Base-by-base conservation (phyloP, 2,329 filamentous ascomycete species). In the Alternaria triticina region DNA sequence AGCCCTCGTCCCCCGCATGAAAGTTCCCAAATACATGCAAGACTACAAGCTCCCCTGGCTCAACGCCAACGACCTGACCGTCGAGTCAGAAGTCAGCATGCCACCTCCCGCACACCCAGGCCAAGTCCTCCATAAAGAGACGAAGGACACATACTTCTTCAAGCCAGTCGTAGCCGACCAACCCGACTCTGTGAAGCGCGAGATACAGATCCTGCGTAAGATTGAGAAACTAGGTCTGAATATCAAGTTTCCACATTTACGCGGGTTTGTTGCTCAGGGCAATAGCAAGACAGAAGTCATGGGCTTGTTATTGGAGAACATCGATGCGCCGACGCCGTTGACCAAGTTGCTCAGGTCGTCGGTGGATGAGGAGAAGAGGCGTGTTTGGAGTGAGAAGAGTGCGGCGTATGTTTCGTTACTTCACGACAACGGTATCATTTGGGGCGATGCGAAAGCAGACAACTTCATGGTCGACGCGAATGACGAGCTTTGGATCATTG, bases 381-480 rank as follows among this genome's bases (percentile, higher is more conserved):
- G 55, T 4, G 45, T 45, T 4, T 71, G 69, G 67, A 68, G 63
- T 11, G 50, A 47, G 7, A 68, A 64, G n/a, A 62, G 59, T 5
- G 47, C 65, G 30, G 25, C 54, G 9, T 71, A 69, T 6, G 55
- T 71, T 4, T 36, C 64, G 6, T 27, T 33, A 0, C 46, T 71
- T 22, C 66, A 71, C 25, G 47, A 63, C 25, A 54, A 71, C n/a
- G 44, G 58, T 8, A 71, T 71, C 17, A 45, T 74, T 2, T 76
- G 72, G 70, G 72, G 73, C n/a, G 73, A 76, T 54, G 71, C 69
- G 3, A 76, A 76, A 44, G 67, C 72, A 27, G 70, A 74, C 46
- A 82, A 82, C 44, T 74, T 83, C 59, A 67, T 83, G 57, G 76
- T 83, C 36, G 79, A 82, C 62, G 68, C 62, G 22, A 45, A 78